A percentile compares a stretch with the other conserved stretches of the same genome.
phyloP scores from a whole-genome alignment of 1,284 basidiomycete species.

The Microbotryum violaceum region DNA sequence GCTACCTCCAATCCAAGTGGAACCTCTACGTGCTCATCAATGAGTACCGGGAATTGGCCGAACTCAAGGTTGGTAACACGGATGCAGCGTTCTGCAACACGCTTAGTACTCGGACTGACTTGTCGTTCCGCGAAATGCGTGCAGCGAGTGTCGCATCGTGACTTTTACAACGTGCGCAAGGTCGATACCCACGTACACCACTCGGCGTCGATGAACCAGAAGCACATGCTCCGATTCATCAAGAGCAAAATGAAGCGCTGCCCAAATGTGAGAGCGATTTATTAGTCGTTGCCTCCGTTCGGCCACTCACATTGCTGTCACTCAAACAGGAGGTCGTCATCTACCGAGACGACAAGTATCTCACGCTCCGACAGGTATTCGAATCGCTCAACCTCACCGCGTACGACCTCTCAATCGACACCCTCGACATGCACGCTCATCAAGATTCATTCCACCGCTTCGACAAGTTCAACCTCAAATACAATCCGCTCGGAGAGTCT shows the following conservation, averaged over 20 bases:
- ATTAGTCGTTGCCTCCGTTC: neutral
- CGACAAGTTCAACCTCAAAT: conserved; percentile 86
- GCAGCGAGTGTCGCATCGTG: conserved; percentile 67
- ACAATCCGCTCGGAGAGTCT: conserved; percentile 82
- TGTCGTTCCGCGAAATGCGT: neutral
- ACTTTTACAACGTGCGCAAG: conserved; percentile 98
- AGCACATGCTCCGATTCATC: conserved; percentile 98
- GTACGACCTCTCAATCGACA: conserved; percentile 97
- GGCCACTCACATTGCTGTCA: neutral
- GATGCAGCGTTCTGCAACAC: neutral
- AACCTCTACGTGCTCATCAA: conserved; percentile 88
- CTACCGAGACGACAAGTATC: conserved; percentile 79
- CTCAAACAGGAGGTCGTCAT: conserved; percentile 81
- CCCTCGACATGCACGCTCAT: conserved; percentile 98
- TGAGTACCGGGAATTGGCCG: conserved; percentile 87
- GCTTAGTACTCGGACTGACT: neutral
- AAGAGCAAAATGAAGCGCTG: conserved; percentile 70
- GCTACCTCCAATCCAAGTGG: conserved; percentile 93
- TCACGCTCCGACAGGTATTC: conserved; percentile 91
- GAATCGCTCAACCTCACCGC: conserved; percentile 89
- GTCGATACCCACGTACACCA: conserved; percentile 99
- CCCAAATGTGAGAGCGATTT: conserved; percentile 43
- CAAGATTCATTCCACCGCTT: conserved; percentile 95
- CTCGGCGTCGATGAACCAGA: conserved; percentile 99
- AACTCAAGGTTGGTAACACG: conserved; percentile 67